Conservation (phyloP, 805 yeast species). For the Starmerella kuoi region DNA sequence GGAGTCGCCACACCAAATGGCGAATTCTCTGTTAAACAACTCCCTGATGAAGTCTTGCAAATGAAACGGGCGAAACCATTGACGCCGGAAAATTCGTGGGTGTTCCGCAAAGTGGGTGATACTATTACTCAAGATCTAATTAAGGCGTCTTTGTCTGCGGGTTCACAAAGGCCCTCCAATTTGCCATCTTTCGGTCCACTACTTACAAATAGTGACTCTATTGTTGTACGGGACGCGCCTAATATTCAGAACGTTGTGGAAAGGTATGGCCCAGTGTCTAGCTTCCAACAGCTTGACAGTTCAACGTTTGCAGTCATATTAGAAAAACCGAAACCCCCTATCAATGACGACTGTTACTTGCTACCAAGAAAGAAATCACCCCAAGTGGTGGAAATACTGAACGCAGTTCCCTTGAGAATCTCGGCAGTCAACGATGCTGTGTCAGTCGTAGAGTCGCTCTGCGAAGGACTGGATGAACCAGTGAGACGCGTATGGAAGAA, state of each 20-base stretch:
- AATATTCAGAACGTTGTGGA: not conserved
- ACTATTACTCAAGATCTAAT: not conserved
- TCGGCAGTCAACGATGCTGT: not conserved
- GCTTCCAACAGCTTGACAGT: not conserved
- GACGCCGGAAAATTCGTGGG: constrained; percentile 1
- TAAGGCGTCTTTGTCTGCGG: not conserved
- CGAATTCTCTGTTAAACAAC: not conserved
- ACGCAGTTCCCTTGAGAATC: not conserved
- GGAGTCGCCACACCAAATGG: constrained; percentile 3
- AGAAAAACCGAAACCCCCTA: not conserved
- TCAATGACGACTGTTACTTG: not conserved
- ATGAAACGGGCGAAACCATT: not conserved
- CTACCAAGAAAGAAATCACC: not conserved
- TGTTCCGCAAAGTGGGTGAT: not conserved
- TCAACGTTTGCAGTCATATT: not conserved
- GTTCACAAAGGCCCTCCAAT: not conserved
- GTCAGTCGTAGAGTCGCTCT: not conserved
- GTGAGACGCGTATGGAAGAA: not conserved
- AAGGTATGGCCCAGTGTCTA: not conserved
- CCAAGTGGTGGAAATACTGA: not conserved
- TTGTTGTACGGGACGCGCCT: not conserved
- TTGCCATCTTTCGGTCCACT: not conserved
- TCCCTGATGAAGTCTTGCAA: not conserved
- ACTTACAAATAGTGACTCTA: not conserved
- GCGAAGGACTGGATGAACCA: not conserved